These are phyloP conservation scores for Cylindrotheca closterium DNA, from an alignment of 108 stramenopile species.

Conservation along the genomic window DNA sequence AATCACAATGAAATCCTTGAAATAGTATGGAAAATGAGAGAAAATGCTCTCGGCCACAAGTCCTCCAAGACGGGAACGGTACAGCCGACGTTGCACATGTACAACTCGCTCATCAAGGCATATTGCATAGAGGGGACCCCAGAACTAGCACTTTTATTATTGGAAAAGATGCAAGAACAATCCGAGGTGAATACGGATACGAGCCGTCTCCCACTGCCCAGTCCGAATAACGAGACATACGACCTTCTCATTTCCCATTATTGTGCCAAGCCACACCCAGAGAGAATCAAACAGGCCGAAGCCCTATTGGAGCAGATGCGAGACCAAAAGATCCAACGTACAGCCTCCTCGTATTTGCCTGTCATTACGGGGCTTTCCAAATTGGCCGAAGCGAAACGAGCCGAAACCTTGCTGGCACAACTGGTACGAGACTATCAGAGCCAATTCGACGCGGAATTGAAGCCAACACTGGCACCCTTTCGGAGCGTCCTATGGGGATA, in stretches of 20 bases:
- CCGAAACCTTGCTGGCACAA: constrained; percentile 18
- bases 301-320: constrained; percentile 24
- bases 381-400: constrained; percentile 22
- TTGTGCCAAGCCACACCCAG: background rate
- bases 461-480: constrained; percentile 27
- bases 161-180: constrained; percentile 17
- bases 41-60: background rate
- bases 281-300: background rate
- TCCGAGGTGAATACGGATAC: background rate
- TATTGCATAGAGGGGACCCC: constrained; percentile 24
- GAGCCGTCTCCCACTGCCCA: no score
- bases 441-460: constrained; percentile 35
- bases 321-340: constrained; percentile 11
- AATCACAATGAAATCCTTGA: constrained; percentile 10
- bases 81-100: constrained; percentile 15
- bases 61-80: background rate
- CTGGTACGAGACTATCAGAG: constrained; percentile 24
- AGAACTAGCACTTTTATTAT: constrained; percentile 30
- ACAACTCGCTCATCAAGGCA: constrained; percentile 22
- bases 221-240: constrained; percentile 43
- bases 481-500: constrained; percentile 29
- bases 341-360: constrained; percentile 17
- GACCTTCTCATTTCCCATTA: constrained; percentile 38
- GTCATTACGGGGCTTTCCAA: constrained; percentile 20
- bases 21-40: constrained; percentile 5